These are phyloP conservation scores for Kodamaea jinghongensis DNA, from an alignment of 805 yeast species.

Conservation along the genomic window DNA sequence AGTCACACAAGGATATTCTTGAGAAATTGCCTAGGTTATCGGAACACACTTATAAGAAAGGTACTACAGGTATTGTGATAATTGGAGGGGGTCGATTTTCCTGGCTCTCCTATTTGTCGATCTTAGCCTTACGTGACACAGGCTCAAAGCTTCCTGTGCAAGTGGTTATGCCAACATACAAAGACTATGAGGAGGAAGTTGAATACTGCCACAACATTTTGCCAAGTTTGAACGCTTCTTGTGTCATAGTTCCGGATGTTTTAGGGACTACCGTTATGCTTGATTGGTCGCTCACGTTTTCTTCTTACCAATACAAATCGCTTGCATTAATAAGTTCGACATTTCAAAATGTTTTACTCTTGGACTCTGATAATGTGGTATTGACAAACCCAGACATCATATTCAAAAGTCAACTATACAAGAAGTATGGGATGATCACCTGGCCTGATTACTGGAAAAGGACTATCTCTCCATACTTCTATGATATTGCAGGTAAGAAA, in stretches of 20 bases:
- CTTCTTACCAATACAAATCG: constrained; percentile 68
- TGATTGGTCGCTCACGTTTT: constrained; percentile 38
- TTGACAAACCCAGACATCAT: constrained; percentile 29
- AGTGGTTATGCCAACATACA: constrained; percentile 32
- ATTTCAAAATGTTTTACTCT: constrained; percentile 31
- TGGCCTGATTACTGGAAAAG: constrained; percentile 47
- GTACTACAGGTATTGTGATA: constrained; percentile 29
- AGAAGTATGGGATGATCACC: constrained; percentile 33
- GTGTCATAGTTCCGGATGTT: constrained; percentile 47
- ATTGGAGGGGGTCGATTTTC: constrained; percentile 37
- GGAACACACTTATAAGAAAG: constrained; percentile 18
- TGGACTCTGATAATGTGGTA: constrained; percentile 36
- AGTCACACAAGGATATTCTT: constrained; percentile 21
- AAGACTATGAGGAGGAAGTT: constrained; percentile 30
- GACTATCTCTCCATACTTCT: constrained; percentile 34
- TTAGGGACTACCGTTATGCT: constrained; percentile 53
- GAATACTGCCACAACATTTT: constrained; percentile 47
- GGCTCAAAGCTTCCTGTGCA: constrained; percentile 42
- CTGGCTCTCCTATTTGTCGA: constrained; percentile 34
- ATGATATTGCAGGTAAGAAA: constrained; percentile 31
- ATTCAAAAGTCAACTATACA: constrained; percentile 28
- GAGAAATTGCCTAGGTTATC: constrained; percentile 21
- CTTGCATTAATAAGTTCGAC: constrained; percentile 44
- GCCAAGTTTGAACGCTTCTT: constrained; percentile 61
- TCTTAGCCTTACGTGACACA: constrained; percentile 31